phyloP scores from a whole-genome alignment of 495 filamentous ascomycete species.

The Penicillium turbatum region DNA sequence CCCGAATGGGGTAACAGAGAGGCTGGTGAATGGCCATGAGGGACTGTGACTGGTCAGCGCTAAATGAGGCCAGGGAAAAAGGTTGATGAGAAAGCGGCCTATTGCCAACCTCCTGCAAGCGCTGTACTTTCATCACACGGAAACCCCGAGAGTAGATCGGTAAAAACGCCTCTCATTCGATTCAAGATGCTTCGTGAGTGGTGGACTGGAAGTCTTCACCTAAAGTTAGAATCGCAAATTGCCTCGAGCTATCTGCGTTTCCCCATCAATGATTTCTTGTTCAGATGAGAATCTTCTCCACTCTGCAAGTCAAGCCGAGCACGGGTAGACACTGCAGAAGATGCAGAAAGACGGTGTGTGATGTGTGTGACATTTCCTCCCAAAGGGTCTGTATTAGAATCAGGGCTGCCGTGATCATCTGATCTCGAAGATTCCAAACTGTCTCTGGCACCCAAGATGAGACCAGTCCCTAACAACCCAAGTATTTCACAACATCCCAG shows the following conservation, averaged over 20 bases:
- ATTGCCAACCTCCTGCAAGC: conserved; percentile 35
- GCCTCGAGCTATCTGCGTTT: not conserved
- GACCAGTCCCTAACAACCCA: not conserved
- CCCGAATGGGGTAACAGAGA: conserved; percentile 3
- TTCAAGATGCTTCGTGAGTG: not conserved
- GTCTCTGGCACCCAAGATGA: conserved; percentile 7
- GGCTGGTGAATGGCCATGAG: conserved; percentile 14
- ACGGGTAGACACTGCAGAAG: not conserved
- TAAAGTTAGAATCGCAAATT: conserved; percentile 22
- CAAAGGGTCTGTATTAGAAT: conserved; percentile 2
- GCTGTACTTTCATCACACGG: conserved; percentile 30
- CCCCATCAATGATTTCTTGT: not conserved
- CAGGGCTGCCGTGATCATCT: conserved; percentile 18
- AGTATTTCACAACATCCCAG: not conserved
- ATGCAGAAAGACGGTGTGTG: not conserved
- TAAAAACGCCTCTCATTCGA: conserved; percentile 9
- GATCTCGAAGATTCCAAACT: conserved; percentile 14
- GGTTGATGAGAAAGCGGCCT: conserved; percentile 17
- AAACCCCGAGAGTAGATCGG: conserved; percentile 3
- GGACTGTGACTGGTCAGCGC: conserved; percentile 1
- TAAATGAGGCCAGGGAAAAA: conserved; percentile 14
- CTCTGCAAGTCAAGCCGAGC: conserved; percentile 6
- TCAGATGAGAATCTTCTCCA: conserved; percentile 1
- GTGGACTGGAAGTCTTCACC: conserved; percentile 1
- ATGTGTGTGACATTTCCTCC: not conserved